Base-by-base conservation (phyloP, 306 rosid genomes). In the Citrullus amarus region DNA sequence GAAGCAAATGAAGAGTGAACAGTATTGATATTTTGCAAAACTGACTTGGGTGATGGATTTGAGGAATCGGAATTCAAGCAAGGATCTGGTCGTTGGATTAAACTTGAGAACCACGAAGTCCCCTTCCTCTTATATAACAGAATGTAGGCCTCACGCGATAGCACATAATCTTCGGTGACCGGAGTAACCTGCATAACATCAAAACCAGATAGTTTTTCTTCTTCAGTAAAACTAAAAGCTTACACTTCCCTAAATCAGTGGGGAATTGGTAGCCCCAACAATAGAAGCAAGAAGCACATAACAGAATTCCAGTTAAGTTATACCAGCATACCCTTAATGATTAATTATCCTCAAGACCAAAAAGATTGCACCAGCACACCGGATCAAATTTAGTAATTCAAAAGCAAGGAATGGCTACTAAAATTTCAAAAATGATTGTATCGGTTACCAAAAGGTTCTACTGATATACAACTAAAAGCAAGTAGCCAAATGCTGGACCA, bases 61-160 rank as follows among this genome's bases (percentile, higher is more conserved):
- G 79, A 63, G 34, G 76, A 56, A 75, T 54, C 75, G 2, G 75
- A 82, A 43, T 77, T 82, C 68, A 76, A 54, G 63, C 58, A 78
- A 6, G 80, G 81, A 25, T 41, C 80, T 46, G 22, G 65, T 71
- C 55, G 70, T 61, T 84, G 89, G 70, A 80, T 80, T 34, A 88
- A 73, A 62, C 82, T 88, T 6, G 88, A 88, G 73, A 87, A 56
- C 99, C 99, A 95, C 2, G 93, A 89, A 74, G 96, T 95, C 14
- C 91, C 93, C 83, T 88, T 83, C 83, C 58, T 88, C 16, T 91
- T 91, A 86, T 95, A 95, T 44, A 92, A 90, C 60, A 95, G 83
- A 78, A 95, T 92, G 84, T 95, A 95, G 14, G 97, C 99, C 80
- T 88, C 86, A 76, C 87, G 90, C 75, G 97, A 89, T 72, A 86